Evolutionary conservation across 352 stramenopile genomes (phyloP).

Genomic region (Phytophthora ramorum): DNA sequence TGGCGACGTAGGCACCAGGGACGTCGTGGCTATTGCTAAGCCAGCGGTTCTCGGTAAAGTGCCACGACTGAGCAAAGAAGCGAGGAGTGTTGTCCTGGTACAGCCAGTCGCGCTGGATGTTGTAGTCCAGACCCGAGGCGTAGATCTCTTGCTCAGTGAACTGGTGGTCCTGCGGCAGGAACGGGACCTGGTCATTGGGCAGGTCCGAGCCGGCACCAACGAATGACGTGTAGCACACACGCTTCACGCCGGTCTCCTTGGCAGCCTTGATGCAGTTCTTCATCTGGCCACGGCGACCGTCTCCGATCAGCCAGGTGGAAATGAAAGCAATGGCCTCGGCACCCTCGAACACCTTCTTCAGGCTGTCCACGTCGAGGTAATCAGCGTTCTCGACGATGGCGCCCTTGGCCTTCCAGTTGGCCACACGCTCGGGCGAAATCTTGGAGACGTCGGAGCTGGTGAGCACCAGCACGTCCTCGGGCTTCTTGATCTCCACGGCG

Average conservation of each 20-base stretch:
- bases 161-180: conserved; percentile 29
- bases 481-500: conserved; percentile 28
- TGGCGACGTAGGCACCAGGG: conserved; percentile 15
- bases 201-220: conserved; percentile 18
- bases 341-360: conserved; percentile 26
- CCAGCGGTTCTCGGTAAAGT: conserved; percentile 29
- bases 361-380: conserved; percentile 20
- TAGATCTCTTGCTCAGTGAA: conserved; percentile 29
- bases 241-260: conserved; percentile 25
- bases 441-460: conserved; percentile 19
- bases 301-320: conserved; percentile 24
- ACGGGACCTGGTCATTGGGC: conserved; percentile 26
- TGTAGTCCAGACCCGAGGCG: conserved; percentile 28
- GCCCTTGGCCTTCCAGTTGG: conserved; percentile 22
- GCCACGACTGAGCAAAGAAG: conserved; percentile 31
- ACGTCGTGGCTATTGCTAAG: conserved; percentile 24
- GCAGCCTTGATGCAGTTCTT: conserved; percentile 22
- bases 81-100: conserved; percentile 31
- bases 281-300: conserved; percentile 22
- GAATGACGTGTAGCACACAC: conserved; percentile 25
- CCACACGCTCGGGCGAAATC: conserved; percentile 11
- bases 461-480: conserved; percentile 31
- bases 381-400: conserved; percentile 17
- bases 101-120: conserved; percentile 33
- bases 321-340: conserved; percentile 27